A percentile compares a stretch with the other conserved stretches of the same genome.
Evolutionary conservation across 1,284 basidiomycete genomes (phyloP).

Genomic region (Stygiomarasmius scandens): DNA sequence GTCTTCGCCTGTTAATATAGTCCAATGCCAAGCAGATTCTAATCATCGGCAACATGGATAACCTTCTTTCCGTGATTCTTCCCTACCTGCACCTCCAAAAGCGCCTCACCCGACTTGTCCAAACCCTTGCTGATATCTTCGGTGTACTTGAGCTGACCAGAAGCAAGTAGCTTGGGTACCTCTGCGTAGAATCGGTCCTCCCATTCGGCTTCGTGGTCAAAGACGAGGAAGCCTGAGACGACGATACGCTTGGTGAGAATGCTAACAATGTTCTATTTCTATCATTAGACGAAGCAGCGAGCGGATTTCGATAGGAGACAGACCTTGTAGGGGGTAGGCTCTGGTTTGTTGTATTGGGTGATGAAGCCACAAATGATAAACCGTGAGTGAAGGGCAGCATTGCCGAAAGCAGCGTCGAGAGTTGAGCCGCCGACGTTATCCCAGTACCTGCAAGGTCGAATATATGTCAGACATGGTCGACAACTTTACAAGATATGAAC

Average conservation of each 20-base stretch:
- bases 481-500: not conserved
- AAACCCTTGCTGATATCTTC: slow-evolving; percentile 46
- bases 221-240: slow-evolving; percentile 64
- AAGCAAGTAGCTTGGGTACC: slow-evolving; percentile 43
- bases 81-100: slow-evolving; percentile 47
- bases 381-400: not conserved
- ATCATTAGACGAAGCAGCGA: no score
- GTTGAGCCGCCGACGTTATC: slow-evolving; percentile 69
- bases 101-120: slow-evolving; percentile 40
- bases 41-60: slow-evolving; percentile 18
- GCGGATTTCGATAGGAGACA: no score
- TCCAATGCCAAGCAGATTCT: no score
- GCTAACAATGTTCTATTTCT: slow-evolving; percentile 37
- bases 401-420: slow-evolving; percentile 56
- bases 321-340: slow-evolving; percentile 29
- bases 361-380: slow-evolving; percentile 14
- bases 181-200: slow-evolving; percentile 47
- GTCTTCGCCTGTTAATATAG: no score
- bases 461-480: not conserved
- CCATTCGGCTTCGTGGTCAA: slow-evolving; percentile 41
- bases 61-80: slow-evolving; percentile 39
- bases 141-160: slow-evolving; percentile 53
- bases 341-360: slow-evolving; percentile 32
- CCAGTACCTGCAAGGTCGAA: slow-evolving; percentile 37
- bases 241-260: slow-evolving; percentile 44